These are phyloP conservation scores for Yamadazyma oceani DNA, from an alignment of 1,139 yeast genomes.

Conservation along the genomic window DNA sequence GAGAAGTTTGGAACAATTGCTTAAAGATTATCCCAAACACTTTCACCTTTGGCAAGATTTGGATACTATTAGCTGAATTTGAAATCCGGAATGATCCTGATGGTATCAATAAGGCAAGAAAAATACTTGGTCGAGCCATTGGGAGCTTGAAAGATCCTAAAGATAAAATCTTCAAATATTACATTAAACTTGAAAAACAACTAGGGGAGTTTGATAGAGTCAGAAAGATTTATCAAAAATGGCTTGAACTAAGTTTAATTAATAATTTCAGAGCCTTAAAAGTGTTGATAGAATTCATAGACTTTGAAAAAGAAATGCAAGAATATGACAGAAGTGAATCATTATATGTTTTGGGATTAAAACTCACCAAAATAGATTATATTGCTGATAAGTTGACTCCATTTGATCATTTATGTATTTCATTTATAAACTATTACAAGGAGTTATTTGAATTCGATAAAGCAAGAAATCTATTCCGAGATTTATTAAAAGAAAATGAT, in stretches of 20 bases:
- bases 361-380: conserved; percentile 17
- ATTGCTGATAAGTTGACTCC: conserved; percentile 16
- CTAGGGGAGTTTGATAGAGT: conserved; percentile 79
- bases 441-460: conserved; percentile 57
- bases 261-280: conserved; percentile 34
- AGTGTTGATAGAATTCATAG: conserved; percentile 52
- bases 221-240: conserved; percentile 67
- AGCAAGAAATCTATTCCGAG: conserved; percentile 56
- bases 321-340: conserved; percentile 69
- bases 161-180: conserved; percentile 56
- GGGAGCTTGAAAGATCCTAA: conserved; percentile 53
- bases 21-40: conserved; percentile 56
- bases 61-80: conserved; percentile 73
- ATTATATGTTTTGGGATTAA: conserved; percentile 54
- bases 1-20: conserved; percentile 52
- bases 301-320: conserved; percentile 66
- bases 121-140: conserved; percentile 68
- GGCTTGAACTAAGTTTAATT: conserved; percentile 55
- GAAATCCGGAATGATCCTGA: conserved; percentile 59
- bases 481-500: conserved; percentile 35
- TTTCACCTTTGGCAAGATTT: conserved; percentile 70
- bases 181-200: conserved; percentile 57
- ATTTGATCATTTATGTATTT: conserved; percentile 37
- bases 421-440: conserved; percentile 58
- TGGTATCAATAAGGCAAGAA: conserved; percentile 55